phyloP scores from a whole-genome alignment of 148 eudicot species.

The Camellia granthamiana region DNA sequence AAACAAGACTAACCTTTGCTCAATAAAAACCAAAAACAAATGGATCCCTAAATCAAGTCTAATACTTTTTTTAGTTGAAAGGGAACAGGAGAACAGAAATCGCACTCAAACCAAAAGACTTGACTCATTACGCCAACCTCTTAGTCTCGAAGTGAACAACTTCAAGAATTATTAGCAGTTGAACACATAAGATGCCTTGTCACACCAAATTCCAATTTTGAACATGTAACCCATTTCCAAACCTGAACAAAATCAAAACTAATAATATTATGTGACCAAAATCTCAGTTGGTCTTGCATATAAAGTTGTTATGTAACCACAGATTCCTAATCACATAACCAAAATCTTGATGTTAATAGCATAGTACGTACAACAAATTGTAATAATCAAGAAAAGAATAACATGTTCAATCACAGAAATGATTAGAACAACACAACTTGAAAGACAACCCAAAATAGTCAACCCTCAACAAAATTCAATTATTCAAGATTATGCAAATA shows the following conservation, averaged over 20 bases:
- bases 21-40: background rate
- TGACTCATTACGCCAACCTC: too few relatives aligned
- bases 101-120: too few relatives aligned
- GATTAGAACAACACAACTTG: background rate
- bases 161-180: background rate
- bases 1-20: background rate
- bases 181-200: background rate
- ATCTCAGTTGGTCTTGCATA: constrained; percentile 12
- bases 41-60: background rate
- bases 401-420: background rate
- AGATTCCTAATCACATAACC: constrained; percentile 12
- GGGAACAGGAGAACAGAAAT: too few relatives aligned
- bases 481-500: background rate
- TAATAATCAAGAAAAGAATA: background rate
- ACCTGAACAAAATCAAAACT: constrained; percentile 17
- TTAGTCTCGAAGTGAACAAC: background rate
- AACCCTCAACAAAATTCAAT: constrained; percentile 5
- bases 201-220: constrained; percentile 4
- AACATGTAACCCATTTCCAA: constrained; percentile 7
- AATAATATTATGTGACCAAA: background rate
- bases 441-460: constrained; percentile 13
- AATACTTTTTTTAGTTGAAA: too few relatives aligned
- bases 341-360: background rate
- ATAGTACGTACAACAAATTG: background rate
- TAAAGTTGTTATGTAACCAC: background rate